Evolutionary conservation across 441 rosid species (phyloP), one percentile per base, ranked within the genome.

Genomic region (Jatropha podagrica): DNA sequence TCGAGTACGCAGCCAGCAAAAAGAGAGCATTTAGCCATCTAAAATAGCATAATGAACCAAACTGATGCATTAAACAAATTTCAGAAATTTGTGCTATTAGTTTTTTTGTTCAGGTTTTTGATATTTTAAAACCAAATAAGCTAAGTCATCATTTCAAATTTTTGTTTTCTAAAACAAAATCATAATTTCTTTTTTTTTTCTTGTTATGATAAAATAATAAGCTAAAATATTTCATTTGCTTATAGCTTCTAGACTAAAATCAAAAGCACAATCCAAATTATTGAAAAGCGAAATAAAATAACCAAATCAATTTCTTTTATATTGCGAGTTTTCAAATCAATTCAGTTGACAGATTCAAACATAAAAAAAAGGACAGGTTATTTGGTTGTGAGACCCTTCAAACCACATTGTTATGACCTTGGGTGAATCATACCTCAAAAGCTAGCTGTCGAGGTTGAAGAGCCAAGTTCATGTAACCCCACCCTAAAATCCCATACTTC

Each of bases 91-190:
- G 42, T 51, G 7, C 14, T 38, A 49, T 63, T 10, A 18, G 38
- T 15, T 38, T 60, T 13, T 4, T 6, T 7, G 11, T 32, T 37
- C n/a, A 62, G 42, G 23, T 51, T 65, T 32, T 38, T 52, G 9
- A 74, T 62, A 38, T 26, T n/a, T 40, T 65, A 7, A 63, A 51
- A 65, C 17, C 61, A 42, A 65, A 56, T 56, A 14, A 52, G 41
- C 26, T 55, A 65, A 65, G 38, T 71, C 6, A 12, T 55, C n/a
- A 56, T 71, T 56, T 56, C 48, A 49, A 46, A 4, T 65, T 65
- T n/a, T 54, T 3, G 18, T 54, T 55, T 55, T 54, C 2, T 5
- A 44, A 4, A 1, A 4, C 4, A 15, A 7, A 20, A 5, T 18
- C 12, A 32, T 7, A 3, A 3, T 17, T 44, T 69, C 18, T 2